A percentile compares a stretch with the other conserved stretches of the same genome.
These are phyloP conservation scores for Neoboletus brunneissimus DNA, from an alignment of 768 basidiomycete genomes.

Conservation along the genomic window DNA sequence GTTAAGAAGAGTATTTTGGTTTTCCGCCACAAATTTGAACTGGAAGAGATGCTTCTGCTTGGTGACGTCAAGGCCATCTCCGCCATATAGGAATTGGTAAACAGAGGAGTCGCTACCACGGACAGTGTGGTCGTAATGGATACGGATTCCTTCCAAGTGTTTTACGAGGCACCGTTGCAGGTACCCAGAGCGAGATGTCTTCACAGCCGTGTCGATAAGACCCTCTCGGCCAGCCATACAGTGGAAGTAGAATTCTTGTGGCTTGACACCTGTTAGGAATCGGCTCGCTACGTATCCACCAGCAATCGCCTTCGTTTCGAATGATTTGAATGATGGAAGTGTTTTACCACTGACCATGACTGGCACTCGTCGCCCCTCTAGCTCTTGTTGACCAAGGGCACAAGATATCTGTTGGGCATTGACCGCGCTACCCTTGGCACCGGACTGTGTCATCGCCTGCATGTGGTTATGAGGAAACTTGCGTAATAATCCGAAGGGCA, in stretches of 20 bases:
- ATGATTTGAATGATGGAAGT: slow-evolving; percentile 91
- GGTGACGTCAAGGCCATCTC: slow-evolving; percentile 94
- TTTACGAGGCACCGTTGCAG: slow-evolving; percentile 98
- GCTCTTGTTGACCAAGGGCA: slow-evolving; percentile 92
- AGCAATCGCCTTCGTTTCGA: slow-evolving; percentile 97
- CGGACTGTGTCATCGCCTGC: slow-evolving; percentile 98
- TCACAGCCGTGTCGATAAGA: slow-evolving; percentile 98
- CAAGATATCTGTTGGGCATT: slow-evolving; percentile 99
- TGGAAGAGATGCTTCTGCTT: slow-evolving; percentile 94
- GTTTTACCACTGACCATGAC: slow-evolving; percentile 99
- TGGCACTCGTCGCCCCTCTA: slow-evolving; percentile 97
- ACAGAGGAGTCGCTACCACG: slow-evolving; percentile 91
- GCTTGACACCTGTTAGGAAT: slow-evolving; percentile 96
- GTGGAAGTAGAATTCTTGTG: slow-evolving; percentile 99
- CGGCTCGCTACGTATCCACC: slow-evolving; percentile 98
- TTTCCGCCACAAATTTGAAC: slow-evolving; percentile 91
- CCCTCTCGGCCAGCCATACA: slow-evolving; percentile 99
- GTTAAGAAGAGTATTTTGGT: slow-evolving; percentile 75
- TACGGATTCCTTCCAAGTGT: slow-evolving; percentile 92
- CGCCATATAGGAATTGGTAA: slow-evolving; percentile 96
- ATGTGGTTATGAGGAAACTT: slow-evolving; percentile 98
- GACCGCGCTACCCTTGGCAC: slow-evolving; percentile 96
- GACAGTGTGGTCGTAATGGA: slow-evolving; percentile 98
- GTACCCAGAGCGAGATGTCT: slow-evolving; percentile 97
- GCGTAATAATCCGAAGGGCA: slow-evolving; percentile 84